Conservation (phyloP, 2,329 filamentous ascomycete genomes). For the Didymella pinodella region DNA sequence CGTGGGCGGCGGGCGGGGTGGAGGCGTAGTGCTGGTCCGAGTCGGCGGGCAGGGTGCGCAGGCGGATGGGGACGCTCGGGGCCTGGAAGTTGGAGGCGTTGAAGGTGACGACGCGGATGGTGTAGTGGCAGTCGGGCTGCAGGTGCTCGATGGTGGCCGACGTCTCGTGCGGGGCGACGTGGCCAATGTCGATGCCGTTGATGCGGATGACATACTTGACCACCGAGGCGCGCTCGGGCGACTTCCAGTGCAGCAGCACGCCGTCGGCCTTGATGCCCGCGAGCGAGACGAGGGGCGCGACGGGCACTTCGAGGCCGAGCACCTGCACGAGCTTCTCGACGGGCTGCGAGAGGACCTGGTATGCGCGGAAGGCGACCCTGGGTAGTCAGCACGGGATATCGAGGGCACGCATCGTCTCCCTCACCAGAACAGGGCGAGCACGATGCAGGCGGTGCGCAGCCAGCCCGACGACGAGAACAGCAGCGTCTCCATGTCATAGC, state of each 20-base stretch:
- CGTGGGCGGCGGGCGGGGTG: constrained; percentile 60
- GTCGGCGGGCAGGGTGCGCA: constrained; percentile 69
- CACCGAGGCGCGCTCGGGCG: constrained; percentile 70
- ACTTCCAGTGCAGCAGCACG: constrained; percentile 89
- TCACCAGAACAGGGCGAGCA: constrained; percentile 46
- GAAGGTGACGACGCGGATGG: constrained; percentile 89
- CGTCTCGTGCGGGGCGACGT: constrained; percentile 80
- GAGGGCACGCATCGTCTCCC: background rate
- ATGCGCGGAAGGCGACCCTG: constrained; percentile 79
- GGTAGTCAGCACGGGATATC: background rate
- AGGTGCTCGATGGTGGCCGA: constrained; percentile 92
- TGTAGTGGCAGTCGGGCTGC: constrained; percentile 87
- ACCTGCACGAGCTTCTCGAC: constrained; percentile 90
- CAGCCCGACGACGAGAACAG: constrained; percentile 47
- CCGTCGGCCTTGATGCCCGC: constrained; percentile 88
- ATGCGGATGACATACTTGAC: constrained; percentile 91
- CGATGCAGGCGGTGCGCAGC: constrained; percentile 47
- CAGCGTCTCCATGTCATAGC: constrained; percentile 48
- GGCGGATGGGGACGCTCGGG: constrained; percentile 81
- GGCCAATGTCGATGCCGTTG: constrained; percentile 91
- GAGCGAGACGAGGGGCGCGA: constrained; percentile 86
- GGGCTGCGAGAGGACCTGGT: constrained; percentile 87
- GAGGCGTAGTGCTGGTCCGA: constrained; percentile 58
- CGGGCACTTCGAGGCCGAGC: constrained; percentile 91
- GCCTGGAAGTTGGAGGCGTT: constrained; percentile 93